Evolutionary conservation across 257 asterid species (phyloP).

Genomic region (Thymus mandschuricus): DNA sequence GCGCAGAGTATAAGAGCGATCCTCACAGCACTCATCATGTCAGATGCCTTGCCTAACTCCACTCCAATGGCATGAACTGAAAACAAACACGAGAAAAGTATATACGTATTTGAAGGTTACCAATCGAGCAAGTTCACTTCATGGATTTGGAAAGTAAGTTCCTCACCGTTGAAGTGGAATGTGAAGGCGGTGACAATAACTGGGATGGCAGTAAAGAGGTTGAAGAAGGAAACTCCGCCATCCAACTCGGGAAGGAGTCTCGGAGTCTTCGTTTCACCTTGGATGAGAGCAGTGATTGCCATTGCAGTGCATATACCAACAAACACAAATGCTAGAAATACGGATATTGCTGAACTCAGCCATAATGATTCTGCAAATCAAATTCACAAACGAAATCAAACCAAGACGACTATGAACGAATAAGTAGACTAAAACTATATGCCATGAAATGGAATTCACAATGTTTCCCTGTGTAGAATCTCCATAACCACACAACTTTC

Average conservation of each 20-base stretch:
- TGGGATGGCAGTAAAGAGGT: constrained; percentile 90
- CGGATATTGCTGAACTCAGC: constrained; percentile 79
- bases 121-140: not conserved
- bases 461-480: no score
- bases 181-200: constrained; percentile 94
- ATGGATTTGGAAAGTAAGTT: no score
- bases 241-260: constrained; percentile 64
- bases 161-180: constrained; percentile 88
- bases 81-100: no score
- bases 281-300: constrained; percentile 69
- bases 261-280: constrained; percentile 65
- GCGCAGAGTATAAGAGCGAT: constrained; percentile 72
- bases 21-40: constrained; percentile 70
- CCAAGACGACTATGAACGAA: not conserved
- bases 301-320: constrained; percentile 84
- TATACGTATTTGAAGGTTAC: no score
- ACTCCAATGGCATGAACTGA: constrained; percentile 88
- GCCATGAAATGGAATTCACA: no score
- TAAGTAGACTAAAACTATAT: no score
- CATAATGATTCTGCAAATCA: constrained; percentile 71
- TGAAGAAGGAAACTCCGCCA: constrained; percentile 67
- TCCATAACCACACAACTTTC: not conserved
- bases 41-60: constrained; percentile 77
- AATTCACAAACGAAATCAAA: not conserved
- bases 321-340: constrained; percentile 75